Base-by-base conservation (phyloP, 2,329 filamentous ascomycete genomes). In the Epichloe uncinata region DNA sequence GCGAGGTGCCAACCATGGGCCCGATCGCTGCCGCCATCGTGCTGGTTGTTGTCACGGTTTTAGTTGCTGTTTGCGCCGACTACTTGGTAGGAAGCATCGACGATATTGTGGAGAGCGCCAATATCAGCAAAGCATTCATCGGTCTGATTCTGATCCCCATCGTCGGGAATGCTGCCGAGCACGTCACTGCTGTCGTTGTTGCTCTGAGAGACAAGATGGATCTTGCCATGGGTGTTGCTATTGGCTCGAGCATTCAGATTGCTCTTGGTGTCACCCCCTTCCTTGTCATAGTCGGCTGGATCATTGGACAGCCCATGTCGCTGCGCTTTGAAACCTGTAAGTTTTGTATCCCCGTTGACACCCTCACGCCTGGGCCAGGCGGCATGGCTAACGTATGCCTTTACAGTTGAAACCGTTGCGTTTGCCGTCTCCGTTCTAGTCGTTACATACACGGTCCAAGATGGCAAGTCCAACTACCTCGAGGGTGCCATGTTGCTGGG, bases 381-480 rank as follows among this genome's bases (percentile, higher is more conserved):
- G 33, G 15, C 26, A 1, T 9, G 20, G n/a, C 40, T 47, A 40
- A 43, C 40, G 15, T 5, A 5, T 12, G 15, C 11, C 18, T 26
- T 4, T 35, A 3, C 47, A 77, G 74, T 89, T 59, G 82, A 88
- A 69, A 88, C 85, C 0, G 81, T 89, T 40, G 79, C 84, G 1
- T 89, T 89, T 64, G 85, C 84, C 50, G 73, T 89, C 48, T 85
- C 82, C 9, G 83, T 86, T 2, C 67, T 89, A 41, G 83, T 89
- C 34, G 84, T 88, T 35, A 86, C 79, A 50, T 89, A 81, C 66
- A 85, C 78, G 3, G 83, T 90, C 42, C 82, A 87, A 61, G 87
- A 91, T 60, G 87, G 87, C 60, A 87, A 85, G 66, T 87, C 82
- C 13, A 93, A 91, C 66, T 91, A 91, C 58, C 77, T 91, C 20